Conservation (phyloP, 805 yeast genomes). For the Nadsonia fulvescens region DNA sequence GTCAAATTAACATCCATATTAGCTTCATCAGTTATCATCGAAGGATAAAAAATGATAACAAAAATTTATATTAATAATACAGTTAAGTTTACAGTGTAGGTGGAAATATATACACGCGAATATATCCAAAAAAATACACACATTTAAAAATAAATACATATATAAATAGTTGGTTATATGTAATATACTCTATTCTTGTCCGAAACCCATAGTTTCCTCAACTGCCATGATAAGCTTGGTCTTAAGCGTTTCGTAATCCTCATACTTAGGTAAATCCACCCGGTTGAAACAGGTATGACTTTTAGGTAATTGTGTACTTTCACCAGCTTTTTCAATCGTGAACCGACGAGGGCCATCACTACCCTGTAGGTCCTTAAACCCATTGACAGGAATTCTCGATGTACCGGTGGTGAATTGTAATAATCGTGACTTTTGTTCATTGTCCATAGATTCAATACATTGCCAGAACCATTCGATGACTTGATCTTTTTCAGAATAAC, state of each 20-base stretch:
- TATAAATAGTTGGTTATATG: slow-evolving; percentile 1
- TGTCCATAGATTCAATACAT: slow-evolving; percentile 83
- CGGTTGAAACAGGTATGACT: slow-evolving; percentile 98
- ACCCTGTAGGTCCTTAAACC: slow-evolving; percentile 96
- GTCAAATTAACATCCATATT: too few species aligned
- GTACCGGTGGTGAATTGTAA: slow-evolving; percentile 98
- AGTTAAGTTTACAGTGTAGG: too few species aligned
- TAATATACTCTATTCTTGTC: slow-evolving; percentile 55
- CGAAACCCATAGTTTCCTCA: slow-evolving; percentile 97
- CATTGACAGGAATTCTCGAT: slow-evolving; percentile 95
- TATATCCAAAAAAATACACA: too few species aligned
- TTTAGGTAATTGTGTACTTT: slow-evolving; percentile 76
- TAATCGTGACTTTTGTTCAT: slow-evolving; percentile 88
- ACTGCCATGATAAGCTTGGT: slow-evolving; percentile 91
- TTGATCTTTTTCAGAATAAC: slow-evolving; percentile 90
- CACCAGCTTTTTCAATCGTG: slow-evolving; percentile 97
- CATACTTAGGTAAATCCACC: slow-evolving; percentile 92
- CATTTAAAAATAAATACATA: too few species aligned
- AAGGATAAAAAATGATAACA: too few species aligned
- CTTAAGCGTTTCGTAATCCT: slow-evolving; percentile 63
- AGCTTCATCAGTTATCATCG: too few species aligned
- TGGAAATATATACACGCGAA: too few species aligned
- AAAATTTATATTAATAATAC: too few species aligned
- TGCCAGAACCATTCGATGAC: slow-evolving; percentile 99
- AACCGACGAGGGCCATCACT: slow-evolving; percentile 98